Conservation (phyloP, 176 grass and related monocot species). For the Tuctoria greenei region DNA sequence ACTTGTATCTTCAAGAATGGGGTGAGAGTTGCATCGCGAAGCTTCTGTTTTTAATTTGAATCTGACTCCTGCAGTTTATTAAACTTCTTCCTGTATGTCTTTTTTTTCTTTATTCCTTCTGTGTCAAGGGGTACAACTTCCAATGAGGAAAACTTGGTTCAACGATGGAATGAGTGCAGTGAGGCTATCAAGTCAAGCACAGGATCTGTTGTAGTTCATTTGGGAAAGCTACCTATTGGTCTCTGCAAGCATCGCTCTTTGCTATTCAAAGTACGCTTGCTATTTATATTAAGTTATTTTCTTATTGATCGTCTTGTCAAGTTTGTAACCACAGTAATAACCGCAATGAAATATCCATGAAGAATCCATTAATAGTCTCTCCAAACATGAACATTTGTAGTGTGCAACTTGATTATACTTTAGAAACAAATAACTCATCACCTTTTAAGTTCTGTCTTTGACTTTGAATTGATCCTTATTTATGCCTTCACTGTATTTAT, state of each 20-base stretch:
- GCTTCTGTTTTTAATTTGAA: constrained; percentile 11
- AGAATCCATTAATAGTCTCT: background rate
- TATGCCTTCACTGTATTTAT: background rate
- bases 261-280: constrained; percentile 72
- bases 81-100: background rate
- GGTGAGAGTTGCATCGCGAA: constrained; percentile 45
- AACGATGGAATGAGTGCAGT: constrained; percentile 69
- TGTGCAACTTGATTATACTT: background rate
- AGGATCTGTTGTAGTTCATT: constrained; percentile 65
- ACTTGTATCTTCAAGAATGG: constrained; percentile 80
- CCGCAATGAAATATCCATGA: background rate
- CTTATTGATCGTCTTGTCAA: constrained; percentile 27
- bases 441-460: background rate
- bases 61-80: background rate
- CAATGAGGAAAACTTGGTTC: constrained; percentile 67
- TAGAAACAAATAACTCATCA: background rate
- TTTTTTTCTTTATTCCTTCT: background rate
- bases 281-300: constrained; percentile 12
- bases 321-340: constrained; percentile 16
- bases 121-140: constrained; percentile 56
- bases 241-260: constrained; percentile 92
- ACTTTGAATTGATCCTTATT: constrained; percentile 10
- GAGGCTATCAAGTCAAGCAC: constrained; percentile 63
- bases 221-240: constrained; percentile 78
- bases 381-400: background rate